A percentile compares a stretch with the other conserved stretches of the same genome.
phyloP scores from a whole-genome alignment of 371 early-diverging fungal species.

The Syncephalis fuscata region DNA sequence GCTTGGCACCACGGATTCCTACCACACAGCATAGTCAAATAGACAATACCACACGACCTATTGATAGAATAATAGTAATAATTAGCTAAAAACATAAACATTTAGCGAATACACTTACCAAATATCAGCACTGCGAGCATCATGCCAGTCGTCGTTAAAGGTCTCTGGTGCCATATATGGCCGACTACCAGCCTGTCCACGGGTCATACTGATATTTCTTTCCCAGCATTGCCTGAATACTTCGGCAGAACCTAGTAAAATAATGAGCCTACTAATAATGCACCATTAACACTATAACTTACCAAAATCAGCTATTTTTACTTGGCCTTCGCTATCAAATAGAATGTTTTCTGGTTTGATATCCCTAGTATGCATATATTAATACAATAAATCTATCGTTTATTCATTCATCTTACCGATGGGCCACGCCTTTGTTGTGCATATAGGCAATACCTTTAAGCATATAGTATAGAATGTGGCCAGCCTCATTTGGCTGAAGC shows the following conservation, averaged over 20 bases:
- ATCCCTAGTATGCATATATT: slow-evolving; percentile 29
- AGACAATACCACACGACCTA: slow-evolving; percentile 38
- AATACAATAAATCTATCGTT: too few relatives aligned
- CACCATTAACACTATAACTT: slow-evolving; percentile 12
- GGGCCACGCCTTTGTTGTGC: slow-evolving; percentile 88
- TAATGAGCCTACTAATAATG: slow-evolving; percentile 13
- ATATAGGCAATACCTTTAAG: slow-evolving; percentile 76
- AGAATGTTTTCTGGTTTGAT: slow-evolving; percentile 88
- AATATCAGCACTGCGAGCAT: slow-evolving; percentile 61
- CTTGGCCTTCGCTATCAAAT: slow-evolving; percentile 51
- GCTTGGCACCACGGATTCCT: slow-evolving; percentile 4
- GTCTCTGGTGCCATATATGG: slow-evolving; percentile 89
- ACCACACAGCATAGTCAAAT: slow-evolving; percentile 47
- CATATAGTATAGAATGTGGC: slow-evolving; percentile 86
- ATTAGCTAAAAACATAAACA: slow-evolving; percentile 2
- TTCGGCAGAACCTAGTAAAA: slow-evolving; percentile 22
- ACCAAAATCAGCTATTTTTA: slow-evolving; percentile 98
- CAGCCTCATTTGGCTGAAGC: slow-evolving; percentile 54
- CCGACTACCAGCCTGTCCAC: slow-evolving; percentile 67
- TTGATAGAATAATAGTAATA: too few relatives aligned
- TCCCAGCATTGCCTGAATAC: slow-evolving; percentile 79
- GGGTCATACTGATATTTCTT: slow-evolving; percentile 33
- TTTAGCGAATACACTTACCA: slow-evolving; percentile 31
- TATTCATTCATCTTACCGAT: slow-evolving; percentile 17
- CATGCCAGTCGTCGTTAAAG: slow-evolving; percentile 41